Conservation (phyloP, 1,284 basidiomycete species). For the Rhodotorula mucilaginosa region DNA sequence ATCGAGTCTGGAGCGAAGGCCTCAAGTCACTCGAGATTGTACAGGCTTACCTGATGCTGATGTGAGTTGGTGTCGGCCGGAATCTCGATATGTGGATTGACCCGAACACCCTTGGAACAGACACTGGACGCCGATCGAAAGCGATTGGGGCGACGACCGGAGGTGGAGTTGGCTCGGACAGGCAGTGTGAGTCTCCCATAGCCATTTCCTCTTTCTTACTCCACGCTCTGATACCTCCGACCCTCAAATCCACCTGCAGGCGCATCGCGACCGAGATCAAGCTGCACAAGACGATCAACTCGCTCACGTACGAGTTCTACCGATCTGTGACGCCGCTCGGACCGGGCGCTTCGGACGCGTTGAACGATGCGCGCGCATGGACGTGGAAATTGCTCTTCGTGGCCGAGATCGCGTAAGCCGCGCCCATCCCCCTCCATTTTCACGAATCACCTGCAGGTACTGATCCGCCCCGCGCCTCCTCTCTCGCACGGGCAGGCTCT, state of each 20-base stretch:
- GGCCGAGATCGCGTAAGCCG: constrained; percentile 26
- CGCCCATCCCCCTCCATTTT: not conserved
- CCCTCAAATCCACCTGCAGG: not conserved
- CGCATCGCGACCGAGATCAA: constrained; percentile 39
- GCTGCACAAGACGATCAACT: constrained; percentile 29
- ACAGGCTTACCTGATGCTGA: constrained; percentile 33
- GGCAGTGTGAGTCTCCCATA: constrained; percentile 2
- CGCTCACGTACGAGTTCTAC: constrained; percentile 27
- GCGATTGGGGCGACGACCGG: constrained; percentile 37
- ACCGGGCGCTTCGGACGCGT: constrained; percentile 12
- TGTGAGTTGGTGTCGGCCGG: constrained; percentile 5
- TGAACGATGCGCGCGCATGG: constrained; percentile 17
- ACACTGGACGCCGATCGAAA: constrained; percentile 33
- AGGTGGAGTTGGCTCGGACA: constrained; percentile 32
- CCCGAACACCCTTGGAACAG: not conserved
- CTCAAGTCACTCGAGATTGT: constrained; percentile 36
- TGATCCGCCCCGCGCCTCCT: not conserved
- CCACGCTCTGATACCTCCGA: not conserved
- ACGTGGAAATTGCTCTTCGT: constrained; percentile 33
- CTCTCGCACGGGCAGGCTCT: constrained; percentile 5
- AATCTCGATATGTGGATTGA: no score
- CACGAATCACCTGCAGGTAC: not conserved
- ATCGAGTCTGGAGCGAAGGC: constrained; percentile 29
- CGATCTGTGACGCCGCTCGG: constrained; percentile 15
- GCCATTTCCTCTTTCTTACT: no score